Conservation (phyloP, 371 early-diverging fungal genomes). For the Mucor lusitanicus region DNA sequence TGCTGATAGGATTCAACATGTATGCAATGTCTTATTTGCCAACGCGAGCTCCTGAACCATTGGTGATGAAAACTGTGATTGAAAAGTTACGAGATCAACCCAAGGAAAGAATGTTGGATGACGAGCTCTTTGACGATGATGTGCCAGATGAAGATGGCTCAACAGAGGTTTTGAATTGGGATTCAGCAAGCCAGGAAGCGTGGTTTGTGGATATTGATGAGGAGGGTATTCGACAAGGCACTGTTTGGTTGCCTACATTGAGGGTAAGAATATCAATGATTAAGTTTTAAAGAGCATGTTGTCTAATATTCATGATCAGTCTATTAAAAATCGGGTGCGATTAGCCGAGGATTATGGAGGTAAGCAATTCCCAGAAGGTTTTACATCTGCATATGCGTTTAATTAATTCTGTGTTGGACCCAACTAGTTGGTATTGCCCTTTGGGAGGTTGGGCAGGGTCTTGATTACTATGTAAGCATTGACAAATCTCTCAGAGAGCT, state of each 20-base stretch:
- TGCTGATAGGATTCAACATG: slow-evolving; percentile 58
- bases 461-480: slow-evolving; percentile 64
- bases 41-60: slow-evolving; percentile 27
- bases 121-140: slow-evolving; percentile 15
- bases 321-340: slow-evolving; percentile 46
- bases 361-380: slow-evolving; percentile 6
- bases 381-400: neutral
- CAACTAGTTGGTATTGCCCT: slow-evolving; percentile 52
- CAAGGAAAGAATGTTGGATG: neutral
- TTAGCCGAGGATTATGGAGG: slow-evolving; percentile 59
- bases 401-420: neutral
- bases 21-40: slow-evolving; percentile 57
- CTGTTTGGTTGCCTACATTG: slow-evolving; percentile 57
- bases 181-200: slow-evolving; percentile 48
- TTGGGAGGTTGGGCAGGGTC: slow-evolving; percentile 74
- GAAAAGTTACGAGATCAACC: slow-evolving; percentile 30
- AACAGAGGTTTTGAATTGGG: slow-evolving; percentile 42
- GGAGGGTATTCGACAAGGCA: slow-evolving; percentile 32
- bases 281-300: neutral
- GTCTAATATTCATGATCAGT: slow-evolving; percentile 24
- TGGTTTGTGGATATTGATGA: slow-evolving; percentile 41
- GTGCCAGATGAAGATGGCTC: slow-evolving; percentile 6
- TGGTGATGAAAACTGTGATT: slow-evolving; percentile 38
- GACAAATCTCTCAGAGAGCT: neutral
- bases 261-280: slow-evolving; percentile 22